Percentiles rank a stretch among this genome's conserved stretches.
These are phyloP conservation scores for Euphorbia celastroides DNA, from an alignment of 441 rosid genomes.

Conservation along the genomic window DNA sequence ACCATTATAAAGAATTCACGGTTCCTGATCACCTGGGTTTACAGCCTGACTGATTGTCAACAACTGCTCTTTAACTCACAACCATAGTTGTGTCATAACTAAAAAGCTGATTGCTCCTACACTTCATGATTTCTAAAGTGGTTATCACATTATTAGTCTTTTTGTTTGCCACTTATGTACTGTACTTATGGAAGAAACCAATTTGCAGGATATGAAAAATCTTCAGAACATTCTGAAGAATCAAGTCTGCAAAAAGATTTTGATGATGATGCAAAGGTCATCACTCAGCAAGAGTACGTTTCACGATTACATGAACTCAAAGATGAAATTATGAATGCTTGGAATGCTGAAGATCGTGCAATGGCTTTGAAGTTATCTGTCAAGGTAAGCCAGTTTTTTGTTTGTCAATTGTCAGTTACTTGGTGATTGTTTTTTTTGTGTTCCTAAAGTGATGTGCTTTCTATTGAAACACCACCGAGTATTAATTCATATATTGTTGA, in stretches of 20 bases:
- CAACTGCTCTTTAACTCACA: background rate
- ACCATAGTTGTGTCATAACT: background rate
- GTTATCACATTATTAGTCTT: background rate
- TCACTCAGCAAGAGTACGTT: conserved; percentile 68
- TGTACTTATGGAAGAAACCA: conserved; percentile 12
- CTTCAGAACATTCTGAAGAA: conserved; percentile 47
- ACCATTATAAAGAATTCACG: background rate
- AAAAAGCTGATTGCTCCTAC: conserved; percentile 3
- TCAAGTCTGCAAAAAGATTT: conserved; percentile 41
- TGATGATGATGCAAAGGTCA: conserved; percentile 44
- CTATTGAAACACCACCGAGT: background rate
- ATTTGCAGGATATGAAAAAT: conserved; percentile 38
- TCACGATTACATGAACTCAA: conserved; percentile 65
- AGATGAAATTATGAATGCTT: conserved; percentile 68
- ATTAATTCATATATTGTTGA: background rate
- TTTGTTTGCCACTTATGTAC: conserved; percentile 18
- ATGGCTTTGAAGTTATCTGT: conserved; percentile 72
- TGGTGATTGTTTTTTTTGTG: background rate
- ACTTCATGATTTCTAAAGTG: background rate
- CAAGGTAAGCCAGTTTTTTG: conserved; percentile 38
- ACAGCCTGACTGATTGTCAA: background rate
- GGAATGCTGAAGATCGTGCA: conserved; percentile 76
- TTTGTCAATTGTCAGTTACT: background rate
- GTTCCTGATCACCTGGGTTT: background rate
- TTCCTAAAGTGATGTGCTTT: background rate